Conservation (phyloP, 192 early-diverging fungal genomes). For the Dissophora ornata region DNA sequence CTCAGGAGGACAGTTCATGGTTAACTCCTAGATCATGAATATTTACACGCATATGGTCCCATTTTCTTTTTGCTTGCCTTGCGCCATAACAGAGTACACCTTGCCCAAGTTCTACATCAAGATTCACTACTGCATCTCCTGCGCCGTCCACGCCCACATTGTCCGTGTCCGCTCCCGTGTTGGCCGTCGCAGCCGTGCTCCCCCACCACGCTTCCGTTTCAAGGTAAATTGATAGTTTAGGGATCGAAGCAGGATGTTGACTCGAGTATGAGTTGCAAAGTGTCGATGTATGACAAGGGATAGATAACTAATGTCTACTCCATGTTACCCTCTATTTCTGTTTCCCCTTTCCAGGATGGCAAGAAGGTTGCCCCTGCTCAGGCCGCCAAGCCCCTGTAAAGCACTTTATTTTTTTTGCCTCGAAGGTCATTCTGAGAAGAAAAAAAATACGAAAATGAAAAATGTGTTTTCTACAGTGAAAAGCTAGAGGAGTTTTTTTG, state of each 20-base stretch:
- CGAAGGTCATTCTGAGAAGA: too few relatives aligned
- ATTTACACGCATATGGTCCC: too few relatives aligned
- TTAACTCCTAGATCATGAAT: too few relatives aligned
- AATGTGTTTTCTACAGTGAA: slow-evolving; percentile 2
- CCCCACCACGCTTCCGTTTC: slow-evolving; percentile 93
- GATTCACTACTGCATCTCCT: slow-evolving; percentile 97
- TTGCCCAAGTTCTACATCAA: slow-evolving; percentile 99
- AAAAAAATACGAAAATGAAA: too few relatives aligned
- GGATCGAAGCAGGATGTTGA: too few relatives aligned
- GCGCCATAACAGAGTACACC: slow-evolving; percentile 78
- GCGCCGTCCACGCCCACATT: slow-evolving; percentile 95
- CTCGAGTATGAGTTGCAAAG: too few relatives aligned
- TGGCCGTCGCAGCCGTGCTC: slow-evolving; percentile 91
- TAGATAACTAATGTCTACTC: too few relatives aligned
- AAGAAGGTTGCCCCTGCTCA: slow-evolving; percentile 66
- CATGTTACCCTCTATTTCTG: not conserved
- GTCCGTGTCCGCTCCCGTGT: slow-evolving; percentile 93
- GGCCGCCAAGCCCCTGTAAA: slow-evolving; percentile 56
- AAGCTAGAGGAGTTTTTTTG: too few relatives aligned
- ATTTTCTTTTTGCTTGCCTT: too few relatives aligned
- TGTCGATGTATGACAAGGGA: too few relatives aligned
- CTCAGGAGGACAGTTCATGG: too few relatives aligned
- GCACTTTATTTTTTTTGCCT: not conserved
- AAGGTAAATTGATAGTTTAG: slow-evolving; percentile 64
- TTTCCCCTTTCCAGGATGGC: slow-evolving; percentile 61